Evolutionary conservation across 257 asterid species (phyloP), one percentile per base, ranked within the genome.

Genomic region (Agastache rugosa): DNA sequence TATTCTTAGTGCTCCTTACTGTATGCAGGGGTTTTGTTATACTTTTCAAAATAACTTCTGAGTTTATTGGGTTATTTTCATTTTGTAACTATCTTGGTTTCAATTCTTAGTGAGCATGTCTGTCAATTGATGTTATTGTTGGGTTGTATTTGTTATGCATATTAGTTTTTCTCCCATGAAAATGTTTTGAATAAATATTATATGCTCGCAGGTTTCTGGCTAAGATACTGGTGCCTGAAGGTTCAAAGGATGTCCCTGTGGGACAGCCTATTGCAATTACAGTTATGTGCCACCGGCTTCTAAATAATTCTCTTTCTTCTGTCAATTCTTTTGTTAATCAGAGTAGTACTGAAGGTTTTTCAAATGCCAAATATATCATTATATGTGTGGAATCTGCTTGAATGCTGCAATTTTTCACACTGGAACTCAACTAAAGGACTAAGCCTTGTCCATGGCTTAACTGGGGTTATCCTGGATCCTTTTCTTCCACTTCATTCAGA

Each of bases 261-360:
- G 99, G 99, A 70, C 93, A 91, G 80, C 91, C 98, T 68, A 95
- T 95, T 80, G 97, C 97, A 78, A 87, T 95, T 77, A 93, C 98
- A 87, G 99, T 95, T 90, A 80, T 29, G 83, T 79, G 59, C 75
- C 71, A 69, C 64, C 20, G 67, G 39, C 83, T 71, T 75, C 74
- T 80, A 50, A 35, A 69, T 35, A 31, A 6, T 50, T 72, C 39
- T 70, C 42, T 78, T 64, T 78, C n/a, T 75, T 73, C 61, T 54
- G 6, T 72, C 42, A 66, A 50, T 67, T 41, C 48, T 72, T 72
- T 77, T 75, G 35, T 63, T 45, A 19, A 77, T 55, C 70, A 47
- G 65, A 58, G 60, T 60, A 67, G 67, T 67, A 29, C 29, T 20
- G 16, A 58, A 41, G 76, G 42, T 20, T 48, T 63, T 65, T 71